phyloP scores from a whole-genome alignment of 1,284 basidiomycete genomes.

The Ustilago sp. region DNA sequence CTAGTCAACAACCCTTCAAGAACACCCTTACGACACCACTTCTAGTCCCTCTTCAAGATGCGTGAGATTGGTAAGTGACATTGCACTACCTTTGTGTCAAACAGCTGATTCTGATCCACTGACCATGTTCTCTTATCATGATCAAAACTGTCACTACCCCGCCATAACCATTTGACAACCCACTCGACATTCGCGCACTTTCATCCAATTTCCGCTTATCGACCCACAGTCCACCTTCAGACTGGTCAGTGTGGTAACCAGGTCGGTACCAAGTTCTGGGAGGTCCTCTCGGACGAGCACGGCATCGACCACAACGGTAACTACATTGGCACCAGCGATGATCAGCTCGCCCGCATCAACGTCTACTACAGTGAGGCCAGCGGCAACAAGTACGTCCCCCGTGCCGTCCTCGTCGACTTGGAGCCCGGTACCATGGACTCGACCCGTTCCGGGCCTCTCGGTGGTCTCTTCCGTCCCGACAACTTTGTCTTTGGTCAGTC shows the following conservation, averaged over 20 bases:
- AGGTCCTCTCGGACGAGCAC: slow-evolving; percentile 95
- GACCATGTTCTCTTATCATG: slow-evolving; percentile 5
- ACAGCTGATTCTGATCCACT: background rate
- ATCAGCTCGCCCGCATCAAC: slow-evolving; percentile 94
- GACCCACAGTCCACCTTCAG: slow-evolving; percentile 66
- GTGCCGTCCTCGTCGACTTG: slow-evolving; percentile 89
- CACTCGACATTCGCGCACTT: background rate
- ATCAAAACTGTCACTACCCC: background rate
- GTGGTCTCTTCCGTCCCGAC: slow-evolving; percentile 85
- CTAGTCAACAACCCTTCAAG: slow-evolving; percentile 28
- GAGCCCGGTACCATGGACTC: slow-evolving; percentile 89
- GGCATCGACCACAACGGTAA: slow-evolving; percentile 88
- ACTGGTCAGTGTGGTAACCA: slow-evolving; percentile 71
- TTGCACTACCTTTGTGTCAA: no score
- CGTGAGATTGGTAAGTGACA: slow-evolving; percentile 56
- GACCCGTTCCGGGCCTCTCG: slow-evolving; percentile 76
- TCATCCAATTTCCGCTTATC: background rate
- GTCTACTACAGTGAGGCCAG: slow-evolving; percentile 69
- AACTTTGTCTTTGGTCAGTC: slow-evolving; percentile 76
- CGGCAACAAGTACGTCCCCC: slow-evolving; percentile 85
- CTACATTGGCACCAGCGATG: slow-evolving; percentile 92
- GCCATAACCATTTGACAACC: background rate
- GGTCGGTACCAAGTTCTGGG: slow-evolving; percentile 92
- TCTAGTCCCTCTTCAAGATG: slow-evolving; percentile 49
- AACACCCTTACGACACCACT: slow-evolving; percentile 23